A percentile compares a stretch with the other conserved stretches of the same genome.
These are phyloP conservation scores for Pseudogymnoascus sp. DNA, from an alignment of 2,329 filamentous ascomycete genomes.

Conservation along the genomic window DNA sequence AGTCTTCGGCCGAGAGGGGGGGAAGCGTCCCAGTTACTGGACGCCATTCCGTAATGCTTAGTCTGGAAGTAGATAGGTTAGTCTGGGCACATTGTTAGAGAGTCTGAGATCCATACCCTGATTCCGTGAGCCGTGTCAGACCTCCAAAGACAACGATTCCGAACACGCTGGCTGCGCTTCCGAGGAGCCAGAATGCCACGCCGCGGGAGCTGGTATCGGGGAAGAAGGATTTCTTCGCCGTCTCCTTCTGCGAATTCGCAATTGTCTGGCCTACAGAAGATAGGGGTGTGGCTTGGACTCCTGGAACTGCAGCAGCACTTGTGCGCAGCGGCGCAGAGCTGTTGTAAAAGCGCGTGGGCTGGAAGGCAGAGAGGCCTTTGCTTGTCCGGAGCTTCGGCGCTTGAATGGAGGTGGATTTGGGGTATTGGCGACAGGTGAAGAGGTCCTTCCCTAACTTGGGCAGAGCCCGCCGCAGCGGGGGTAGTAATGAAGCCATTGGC, in stretches of 20 bases:
- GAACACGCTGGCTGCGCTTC: constrained; percentile 86
- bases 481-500: constrained; percentile 28
- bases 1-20: constrained; percentile 69
- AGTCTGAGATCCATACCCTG: constrained; percentile 56
- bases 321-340: constrained; percentile 20
- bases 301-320: constrained; percentile 9
- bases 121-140: constrained; percentile 88
- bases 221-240: constrained; percentile 20
- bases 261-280: constrained; percentile 22
- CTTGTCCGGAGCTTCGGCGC: neutral
- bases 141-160: constrained; percentile 95
- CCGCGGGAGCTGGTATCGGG: constrained; percentile 58
- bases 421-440: constrained; percentile 27
- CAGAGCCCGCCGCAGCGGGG: constrained; percentile 23
- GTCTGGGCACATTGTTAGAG: constrained; percentile 14
- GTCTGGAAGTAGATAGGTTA: constrained; percentile 40
- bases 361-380: constrained; percentile 1
- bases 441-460: constrained; percentile 25
- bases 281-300: constrained; percentile 19
- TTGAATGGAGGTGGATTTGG: constrained; percentile 11
- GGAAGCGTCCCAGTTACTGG: constrained; percentile 89
- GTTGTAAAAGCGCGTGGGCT: constrained; percentile 24
- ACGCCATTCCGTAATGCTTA: constrained; percentile 98
- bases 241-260: constrained; percentile 12
- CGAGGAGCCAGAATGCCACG: constrained; percentile 88